Evolutionary conservation across 2,329 filamentous ascomycete genomes (phyloP).

Genomic region (Tolypocladium sp.): DNA sequence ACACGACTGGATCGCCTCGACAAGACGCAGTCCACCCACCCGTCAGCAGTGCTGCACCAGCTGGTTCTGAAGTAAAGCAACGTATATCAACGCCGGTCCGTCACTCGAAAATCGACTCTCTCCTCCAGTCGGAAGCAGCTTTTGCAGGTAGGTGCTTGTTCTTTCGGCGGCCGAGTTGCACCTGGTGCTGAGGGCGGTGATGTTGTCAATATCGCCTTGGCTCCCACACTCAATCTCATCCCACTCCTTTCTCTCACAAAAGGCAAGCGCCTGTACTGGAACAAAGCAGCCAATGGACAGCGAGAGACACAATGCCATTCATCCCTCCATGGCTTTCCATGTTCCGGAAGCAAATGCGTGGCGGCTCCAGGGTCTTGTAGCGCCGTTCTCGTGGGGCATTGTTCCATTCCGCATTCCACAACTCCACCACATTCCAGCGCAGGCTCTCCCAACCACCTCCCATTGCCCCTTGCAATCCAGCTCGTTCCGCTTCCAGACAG

Average conservation of each 20-base stretch:
- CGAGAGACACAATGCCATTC: background rate
- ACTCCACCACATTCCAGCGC: background rate
- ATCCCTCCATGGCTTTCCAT: background rate
- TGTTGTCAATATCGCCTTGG: background rate
- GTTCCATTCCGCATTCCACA: background rate
- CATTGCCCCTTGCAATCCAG: background rate
- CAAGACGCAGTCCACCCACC: background rate
- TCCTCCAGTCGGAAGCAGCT: background rate
- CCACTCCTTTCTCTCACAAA: background rate
- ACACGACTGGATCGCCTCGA: background rate
- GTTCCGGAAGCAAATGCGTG: background rate
- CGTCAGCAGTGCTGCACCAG: background rate
- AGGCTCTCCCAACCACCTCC: background rate
- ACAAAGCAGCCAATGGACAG: background rate
- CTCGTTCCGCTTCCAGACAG: background rate
- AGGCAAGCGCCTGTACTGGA: background rate
- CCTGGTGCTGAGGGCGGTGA: background rate
- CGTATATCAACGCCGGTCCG: background rate
- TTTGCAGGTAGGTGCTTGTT: background rate
- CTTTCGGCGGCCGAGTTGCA: background rate
- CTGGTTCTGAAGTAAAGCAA: background rate
- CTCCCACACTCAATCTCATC: background rate
- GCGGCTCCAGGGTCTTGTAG: background rate
- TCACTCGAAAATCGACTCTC: background rate
- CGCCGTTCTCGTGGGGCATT: background rate